Evolutionary conservation across 169 alveolate genomes (phyloP).

Genomic region (Plasmodium gallinaceum): DNA sequence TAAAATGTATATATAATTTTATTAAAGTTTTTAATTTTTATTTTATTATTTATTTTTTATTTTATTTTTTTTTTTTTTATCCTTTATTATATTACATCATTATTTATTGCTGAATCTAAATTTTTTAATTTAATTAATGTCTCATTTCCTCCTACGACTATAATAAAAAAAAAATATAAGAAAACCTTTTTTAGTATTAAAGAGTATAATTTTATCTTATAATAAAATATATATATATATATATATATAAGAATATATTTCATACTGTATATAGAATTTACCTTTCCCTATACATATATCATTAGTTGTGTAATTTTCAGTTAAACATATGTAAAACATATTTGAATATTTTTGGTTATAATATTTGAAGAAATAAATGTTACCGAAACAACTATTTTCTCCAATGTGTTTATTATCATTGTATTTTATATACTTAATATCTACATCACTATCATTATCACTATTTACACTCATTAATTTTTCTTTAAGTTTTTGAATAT

Average conservation of each 20-base stretch:
- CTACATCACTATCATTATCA: constrained; percentile 76
- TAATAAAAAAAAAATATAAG: background rate
- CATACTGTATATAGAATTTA: background rate
- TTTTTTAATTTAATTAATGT: constrained; percentile 56
- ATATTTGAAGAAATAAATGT: constrained; percentile 53
- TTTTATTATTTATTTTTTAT: constrained; percentile 1
- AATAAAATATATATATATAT: background rate
- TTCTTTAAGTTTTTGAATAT: constrained; percentile 32
- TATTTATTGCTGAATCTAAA: constrained; percentile 21
- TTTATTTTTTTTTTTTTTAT: background rate
- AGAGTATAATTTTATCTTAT: background rate
- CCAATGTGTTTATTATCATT: constrained; percentile 30
- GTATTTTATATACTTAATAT: constrained; percentile 31
- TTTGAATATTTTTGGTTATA: constrained; percentile 69
- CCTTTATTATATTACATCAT: constrained; percentile 24
- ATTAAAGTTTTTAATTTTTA: background rate
- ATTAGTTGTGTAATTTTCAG: constrained; percentile 35
- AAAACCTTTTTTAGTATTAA: background rate
- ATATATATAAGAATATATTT: background rate
- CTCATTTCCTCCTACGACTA: constrained; percentile 74
- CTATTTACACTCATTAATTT: constrained; percentile 45
- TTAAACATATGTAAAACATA: constrained; percentile 56
- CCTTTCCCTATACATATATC: constrained; percentile 67
- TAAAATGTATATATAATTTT: background rate
- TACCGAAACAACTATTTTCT: constrained; percentile 44